Evolutionary conservation across 1,284 basidiomycete species (phyloP).

Genomic region (Sporisorium scitamineum): DNA sequence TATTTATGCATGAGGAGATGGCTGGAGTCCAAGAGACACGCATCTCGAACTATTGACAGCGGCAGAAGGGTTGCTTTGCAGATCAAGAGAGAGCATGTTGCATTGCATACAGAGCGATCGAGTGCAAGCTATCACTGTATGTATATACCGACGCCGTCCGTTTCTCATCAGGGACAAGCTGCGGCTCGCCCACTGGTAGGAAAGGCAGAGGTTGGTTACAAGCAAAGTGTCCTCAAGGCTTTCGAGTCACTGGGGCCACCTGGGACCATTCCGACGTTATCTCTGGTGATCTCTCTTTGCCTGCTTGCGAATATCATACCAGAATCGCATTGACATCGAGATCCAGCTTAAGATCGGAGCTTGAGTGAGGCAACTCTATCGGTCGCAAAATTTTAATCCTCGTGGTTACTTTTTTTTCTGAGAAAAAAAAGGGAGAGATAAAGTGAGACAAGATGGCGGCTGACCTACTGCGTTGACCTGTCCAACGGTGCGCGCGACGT

Average conservation of each 20-base stretch:
- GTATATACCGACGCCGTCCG: no score
- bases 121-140: no score
- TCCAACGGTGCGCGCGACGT: not conserved
- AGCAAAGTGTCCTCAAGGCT: no score
- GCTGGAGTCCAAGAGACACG: not conserved
- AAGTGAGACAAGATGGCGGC: not conserved
- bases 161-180: not conserved
- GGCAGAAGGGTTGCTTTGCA: no score
- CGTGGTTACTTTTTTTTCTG: not conserved
- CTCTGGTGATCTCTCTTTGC: not conserved
- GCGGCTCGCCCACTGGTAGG: no score
- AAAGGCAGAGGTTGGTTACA: no score
- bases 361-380: not conserved
- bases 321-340: not conserved
- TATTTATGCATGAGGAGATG: not conserved
- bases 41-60: no score
- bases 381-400: not conserved
- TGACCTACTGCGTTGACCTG: conserved; percentile 6
- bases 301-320: no score
- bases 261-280: not conserved
- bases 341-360: not conserved
- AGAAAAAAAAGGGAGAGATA: not conserved
- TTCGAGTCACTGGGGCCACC: not conserved
- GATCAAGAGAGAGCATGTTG: no score
- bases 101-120: no score